Evolutionary conservation across 441 rosid genomes (phyloP).

Genomic region (Cnidoscolus chayamansa): DNA sequence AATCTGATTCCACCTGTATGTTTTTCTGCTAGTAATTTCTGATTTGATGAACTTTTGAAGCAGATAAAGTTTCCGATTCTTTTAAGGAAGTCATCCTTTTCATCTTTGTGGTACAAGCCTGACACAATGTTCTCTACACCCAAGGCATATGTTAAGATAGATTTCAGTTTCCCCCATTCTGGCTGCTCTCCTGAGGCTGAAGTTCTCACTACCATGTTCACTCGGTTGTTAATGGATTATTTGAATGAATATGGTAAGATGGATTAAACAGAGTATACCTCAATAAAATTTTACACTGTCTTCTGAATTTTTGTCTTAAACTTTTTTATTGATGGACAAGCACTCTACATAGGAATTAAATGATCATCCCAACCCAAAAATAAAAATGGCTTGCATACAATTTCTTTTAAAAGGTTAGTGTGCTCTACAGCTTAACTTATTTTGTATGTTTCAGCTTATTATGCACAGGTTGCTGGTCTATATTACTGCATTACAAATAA

Average conservation of each 20-base stretch:
- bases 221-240: slow-evolving; percentile 68
- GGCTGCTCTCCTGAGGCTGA: slow-evolving; percentile 61
- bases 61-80: slow-evolving; percentile 64
- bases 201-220: slow-evolving; percentile 61
- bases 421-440: not conserved
- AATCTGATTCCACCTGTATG: not conserved
- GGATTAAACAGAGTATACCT: too few species aligned
- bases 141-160: slow-evolving; percentile 66
- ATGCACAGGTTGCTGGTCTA: slow-evolving; percentile 88
- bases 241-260: slow-evolving; percentile 84
- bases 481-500: slow-evolving; percentile 43
- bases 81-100: slow-evolving; percentile 57
- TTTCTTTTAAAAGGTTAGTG: not conserved
- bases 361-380: not conserved
- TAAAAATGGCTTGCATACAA: not conserved
- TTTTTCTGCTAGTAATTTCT: slow-evolving; percentile 17
- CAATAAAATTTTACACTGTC: not conserved
- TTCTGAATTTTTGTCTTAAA: not conserved
- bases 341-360: too few species aligned
- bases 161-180: slow-evolving; percentile 76
- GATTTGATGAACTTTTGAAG: slow-evolving; percentile 17
- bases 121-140: slow-evolving; percentile 75
- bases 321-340: too few species aligned
- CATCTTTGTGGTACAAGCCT: slow-evolving; percentile 86
- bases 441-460: slow-evolving; percentile 53